Conservation (phyloP, 2,329 filamentous ascomycete species). For the Stagonosporopsis rhizophila region DNA sequence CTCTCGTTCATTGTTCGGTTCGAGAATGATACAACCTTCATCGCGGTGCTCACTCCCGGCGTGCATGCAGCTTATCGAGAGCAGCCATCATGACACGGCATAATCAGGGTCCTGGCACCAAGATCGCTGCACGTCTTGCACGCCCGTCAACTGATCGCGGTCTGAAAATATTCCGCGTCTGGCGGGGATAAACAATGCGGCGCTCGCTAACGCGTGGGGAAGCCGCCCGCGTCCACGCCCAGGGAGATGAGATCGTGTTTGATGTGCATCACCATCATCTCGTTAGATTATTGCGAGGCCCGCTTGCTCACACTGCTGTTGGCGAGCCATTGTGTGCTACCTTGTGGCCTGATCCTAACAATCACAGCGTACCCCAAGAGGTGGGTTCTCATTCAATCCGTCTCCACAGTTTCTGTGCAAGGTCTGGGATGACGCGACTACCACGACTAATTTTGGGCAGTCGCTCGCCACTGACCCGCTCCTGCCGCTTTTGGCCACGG, state of each 20-base stretch:
- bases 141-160: conserved; percentile 10
- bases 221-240: conserved; percentile 17
- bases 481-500: conserved; percentile 24
- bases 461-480: conserved; percentile 21
- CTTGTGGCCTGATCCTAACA: conserved; percentile 15
- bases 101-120: conserved; percentile 21
- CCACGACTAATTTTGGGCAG: conserved; percentile 30
- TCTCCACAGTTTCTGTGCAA: conserved; percentile 25
- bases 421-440: conserved; percentile 28
- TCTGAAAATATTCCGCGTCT: conserved; percentile 20
- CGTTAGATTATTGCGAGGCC: conserved; percentile 20
- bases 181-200: conserved; percentile 19
- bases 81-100: conserved; percentile 17
- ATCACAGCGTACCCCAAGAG: conserved; percentile 12
- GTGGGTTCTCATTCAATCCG: conserved; percentile 21
- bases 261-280: conserved; percentile 32
- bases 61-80: conserved; percentile 16
- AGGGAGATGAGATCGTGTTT: conserved; percentile 35
- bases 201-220: conserved; percentile 35
- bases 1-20: conserved; percentile 5
- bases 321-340: not conserved
- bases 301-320: conserved; percentile 4
- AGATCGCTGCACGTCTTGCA: conserved; percentile 21
- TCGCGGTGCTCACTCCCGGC: conserved; percentile 15
- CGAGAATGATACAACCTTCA: conserved; percentile 14